Percentiles rank a stretch among this genome's conserved stretches.
These are phyloP conservation scores for Eucalyptus erythrocorys DNA, from an alignment of 345 rosid species.

Conservation along the genomic window DNA sequence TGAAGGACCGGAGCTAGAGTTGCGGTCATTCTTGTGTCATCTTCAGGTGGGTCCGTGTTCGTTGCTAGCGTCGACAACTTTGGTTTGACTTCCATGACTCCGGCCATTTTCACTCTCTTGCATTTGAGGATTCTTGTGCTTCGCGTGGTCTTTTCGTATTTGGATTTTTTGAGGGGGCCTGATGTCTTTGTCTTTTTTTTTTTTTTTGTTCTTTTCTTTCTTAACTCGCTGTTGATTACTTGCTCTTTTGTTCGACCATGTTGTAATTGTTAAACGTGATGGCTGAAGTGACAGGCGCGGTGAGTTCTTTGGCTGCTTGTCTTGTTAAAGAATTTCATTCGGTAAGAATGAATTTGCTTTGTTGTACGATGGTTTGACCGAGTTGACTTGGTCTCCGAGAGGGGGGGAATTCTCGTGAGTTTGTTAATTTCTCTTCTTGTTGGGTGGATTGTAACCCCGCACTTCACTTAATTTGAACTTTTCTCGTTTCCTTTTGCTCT, in stretches of 20 bases:
- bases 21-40: not conserved
- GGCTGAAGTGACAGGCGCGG: not conserved
- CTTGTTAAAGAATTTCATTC: not conserved
- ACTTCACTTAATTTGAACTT: not conserved
- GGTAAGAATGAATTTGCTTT: not conserved
- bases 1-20: accelerated
- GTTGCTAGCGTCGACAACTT: not conserved
- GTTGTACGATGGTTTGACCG: accelerated
- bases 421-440: not conserved
- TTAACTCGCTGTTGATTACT: not conserved
- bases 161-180: not conserved
- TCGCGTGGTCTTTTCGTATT: not conserved
- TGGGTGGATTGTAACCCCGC: not conserved
- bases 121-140: not conserved
- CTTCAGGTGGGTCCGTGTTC: accelerated
- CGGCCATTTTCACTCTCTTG: not conserved
- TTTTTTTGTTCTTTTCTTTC: not conserved
- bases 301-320: not conserved
- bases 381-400: not conserved
- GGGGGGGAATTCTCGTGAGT: not conserved
- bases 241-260: not conserved
- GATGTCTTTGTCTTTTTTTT: not conserved
- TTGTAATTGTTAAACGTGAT: not conserved
- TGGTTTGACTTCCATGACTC: not conserved
- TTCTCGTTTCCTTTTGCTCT: not conserved